These are phyloP conservation scores for Cutaneotrichosporon cavernicola DNA, from an alignment of 1,284 basidiomycete genomes.

Conservation along the genomic window DNA sequence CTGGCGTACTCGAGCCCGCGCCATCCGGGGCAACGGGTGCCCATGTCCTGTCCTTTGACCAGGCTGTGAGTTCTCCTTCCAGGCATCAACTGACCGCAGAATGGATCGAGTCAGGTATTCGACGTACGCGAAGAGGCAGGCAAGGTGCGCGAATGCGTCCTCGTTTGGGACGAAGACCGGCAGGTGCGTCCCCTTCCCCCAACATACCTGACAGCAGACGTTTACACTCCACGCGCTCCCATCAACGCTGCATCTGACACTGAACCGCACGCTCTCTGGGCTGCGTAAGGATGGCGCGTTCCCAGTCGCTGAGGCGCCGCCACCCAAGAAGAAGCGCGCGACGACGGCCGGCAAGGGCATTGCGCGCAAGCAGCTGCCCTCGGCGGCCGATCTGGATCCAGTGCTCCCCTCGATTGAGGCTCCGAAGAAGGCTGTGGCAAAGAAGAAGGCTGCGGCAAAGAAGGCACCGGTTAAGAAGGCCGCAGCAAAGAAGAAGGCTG, in stretches of 20 bases:
- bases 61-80: neutral
- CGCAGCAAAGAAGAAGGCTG: slow-evolving; percentile 11
- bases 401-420: slow-evolving; percentile 4
- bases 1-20: slow-evolving; percentile 30
- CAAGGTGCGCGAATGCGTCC: slow-evolving; percentile 45
- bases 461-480: slow-evolving; percentile 19
- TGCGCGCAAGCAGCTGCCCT: slow-evolving; percentile 16
- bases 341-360: neutral
- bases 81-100: slow-evolving; percentile 14
- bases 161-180: slow-evolving; percentile 38
- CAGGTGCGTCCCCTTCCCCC: slow-evolving; percentile 26
- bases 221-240: slow-evolving; percentile 38
- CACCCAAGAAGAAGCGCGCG: slow-evolving; percentile 7
- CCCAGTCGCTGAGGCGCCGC: neutral
- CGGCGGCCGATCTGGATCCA: neutral
- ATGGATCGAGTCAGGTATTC: slow-evolving; percentile 40
- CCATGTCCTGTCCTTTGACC: slow-evolving; percentile 13
- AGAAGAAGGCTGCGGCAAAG: slow-evolving; percentile 13
- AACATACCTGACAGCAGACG: slow-evolving; percentile 21
- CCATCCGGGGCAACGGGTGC: neutral
- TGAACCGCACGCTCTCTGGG: slow-evolving; percentile 34
- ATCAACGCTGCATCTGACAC: slow-evolving; percentile 36
- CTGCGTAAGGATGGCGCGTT: slow-evolving; percentile 13
- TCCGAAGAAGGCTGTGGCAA: slow-evolving; percentile 4
- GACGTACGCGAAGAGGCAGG: slow-evolving; percentile 40